Conservation (phyloP, 768 basidiomycete genomes). For the Mycena filopes region DNA sequence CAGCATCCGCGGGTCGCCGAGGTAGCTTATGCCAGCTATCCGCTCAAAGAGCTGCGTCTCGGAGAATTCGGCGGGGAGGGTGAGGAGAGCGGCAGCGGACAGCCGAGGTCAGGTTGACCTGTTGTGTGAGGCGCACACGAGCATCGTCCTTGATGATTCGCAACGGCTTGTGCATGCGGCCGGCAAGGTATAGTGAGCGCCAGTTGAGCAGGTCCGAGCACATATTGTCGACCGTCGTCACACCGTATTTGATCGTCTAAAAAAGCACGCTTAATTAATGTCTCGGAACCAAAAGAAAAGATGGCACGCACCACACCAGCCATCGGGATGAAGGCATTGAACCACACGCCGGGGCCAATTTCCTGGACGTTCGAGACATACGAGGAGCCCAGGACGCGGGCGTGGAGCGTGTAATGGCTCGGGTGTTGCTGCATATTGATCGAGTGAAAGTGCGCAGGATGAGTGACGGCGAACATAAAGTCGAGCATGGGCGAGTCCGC, state of each 20-base stretch:
- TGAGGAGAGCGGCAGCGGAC: conserved; percentile 90
- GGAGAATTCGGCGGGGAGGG: conserved; percentile 83
- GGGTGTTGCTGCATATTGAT: conserved; percentile 95
- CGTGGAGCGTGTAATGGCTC: conserved; percentile 89
- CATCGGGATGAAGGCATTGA: conserved; percentile 90
- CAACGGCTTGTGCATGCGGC: conserved; percentile 97
- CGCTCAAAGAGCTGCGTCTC: conserved; percentile 86
- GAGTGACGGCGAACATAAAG: conserved; percentile 96
- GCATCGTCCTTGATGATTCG: conserved; percentile 94
- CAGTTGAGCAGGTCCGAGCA: conserved; percentile 93
- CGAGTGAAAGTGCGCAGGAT: conserved; percentile 92
- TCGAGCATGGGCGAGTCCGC: conserved; percentile 84
- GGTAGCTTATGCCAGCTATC: conserved; percentile 88
- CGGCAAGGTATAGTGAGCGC: conserved; percentile 92
- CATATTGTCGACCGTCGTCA: conserved; percentile 90
- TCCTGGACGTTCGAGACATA: conserved; percentile 86
- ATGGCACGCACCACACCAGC: conserved; percentile 81
- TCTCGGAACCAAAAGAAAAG: conserved; percentile 14
- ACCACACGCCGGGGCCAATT: conserved; percentile 91
- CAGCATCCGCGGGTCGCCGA: conserved; percentile 93
- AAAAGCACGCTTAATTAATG: conserved; percentile 8
- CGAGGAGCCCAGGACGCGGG: conserved; percentile 84
- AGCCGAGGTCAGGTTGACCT: conserved; percentile 93
- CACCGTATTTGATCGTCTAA: conserved; percentile 96
- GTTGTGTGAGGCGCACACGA: conserved; percentile 89